Evolutionary conservation across 345 rosid genomes (phyloP), one percentile per base, ranked within the genome.

Genomic region (Cochlearia excelsa): DNA sequence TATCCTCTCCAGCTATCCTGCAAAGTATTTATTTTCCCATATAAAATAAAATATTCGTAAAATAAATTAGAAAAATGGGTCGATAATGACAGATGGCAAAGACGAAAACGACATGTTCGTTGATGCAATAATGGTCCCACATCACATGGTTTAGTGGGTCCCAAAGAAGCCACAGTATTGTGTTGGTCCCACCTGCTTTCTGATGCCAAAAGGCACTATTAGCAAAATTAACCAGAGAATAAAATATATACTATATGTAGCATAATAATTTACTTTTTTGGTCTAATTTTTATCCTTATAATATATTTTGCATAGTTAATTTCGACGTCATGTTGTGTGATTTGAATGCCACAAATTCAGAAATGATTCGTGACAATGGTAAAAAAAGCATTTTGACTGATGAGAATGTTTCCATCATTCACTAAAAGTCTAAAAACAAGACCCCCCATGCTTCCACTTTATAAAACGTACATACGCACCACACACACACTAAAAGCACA

Each of bases 361-460:
- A 61, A 38, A 68, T 45, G 73, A 68, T 68, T 61, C 67, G 73
- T 68, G 67, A 68, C 51, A 61, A 46, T 68, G 57, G 51, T 68
- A 68, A 68, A 61, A 61, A 68, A 68, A 61, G 54, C 50, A 50
- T 68, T 61, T 51, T 53, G 73, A 53, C 7, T 31, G 55, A 26
- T 60, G 55, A 53, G 62, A 68, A 47, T 61, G 50, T 51, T 59
- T 68, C 46, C 61, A 61, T 68, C 57, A 54, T 60, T 60, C 62
- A 54, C 51, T 39, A 68, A 33, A 68, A 61, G n/a, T 50, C 23
- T 16, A 16, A 16, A 16, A 16, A 16, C 23, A 16, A 16, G 23
- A 46, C 31, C 61, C 61, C 61, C 71, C 72, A 67, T 59, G 35
- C 72, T 59, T 52, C 60, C 57, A 68, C 67, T 47, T 28, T 33